A percentile compares a stretch with the other conserved stretches of the same genome.
These are phyloP conservation scores for Ganoderma resinaceum DNA, from an alignment of 1,284 basidiomycete species.

Conservation along the genomic window DNA sequence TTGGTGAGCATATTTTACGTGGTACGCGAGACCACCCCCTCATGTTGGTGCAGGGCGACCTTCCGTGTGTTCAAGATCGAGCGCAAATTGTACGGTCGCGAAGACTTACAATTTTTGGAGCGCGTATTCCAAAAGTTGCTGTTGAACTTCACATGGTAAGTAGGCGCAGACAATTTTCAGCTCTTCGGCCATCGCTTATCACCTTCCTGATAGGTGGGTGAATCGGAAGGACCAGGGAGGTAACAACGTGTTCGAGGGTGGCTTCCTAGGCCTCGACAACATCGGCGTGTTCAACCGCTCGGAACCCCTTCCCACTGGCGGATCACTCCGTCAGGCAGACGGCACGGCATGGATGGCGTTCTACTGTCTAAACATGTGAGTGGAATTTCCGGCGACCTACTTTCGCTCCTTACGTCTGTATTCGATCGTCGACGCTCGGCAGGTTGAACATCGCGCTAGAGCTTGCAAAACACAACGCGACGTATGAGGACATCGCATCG, in stretches of 20 bases:
- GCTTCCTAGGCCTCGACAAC: conserved; percentile 97
- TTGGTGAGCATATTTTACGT: conserved; percentile 59
- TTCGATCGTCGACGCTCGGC: not conserved
- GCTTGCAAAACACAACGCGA: conserved; percentile 95
- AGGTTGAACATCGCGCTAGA: conserved; percentile 98
- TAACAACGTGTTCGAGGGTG: conserved; percentile 97
- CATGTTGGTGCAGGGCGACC: conserved; percentile 69
- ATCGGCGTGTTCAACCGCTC: conserved; percentile 99
- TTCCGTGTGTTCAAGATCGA: conserved; percentile 99
- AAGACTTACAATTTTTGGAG: conserved; percentile 94
- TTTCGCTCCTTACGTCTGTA: not conserved
- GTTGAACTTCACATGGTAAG: conserved; percentile 94
- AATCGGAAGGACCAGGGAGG: conserved; percentile 97
- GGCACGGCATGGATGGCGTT: conserved; percentile 99
- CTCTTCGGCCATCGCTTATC: not conserved
- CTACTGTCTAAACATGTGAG: conserved; percentile 92
- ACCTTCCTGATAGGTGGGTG: conserved; percentile 77
- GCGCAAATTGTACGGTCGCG: conserved; percentile 90
- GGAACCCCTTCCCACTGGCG: conserved; percentile 94
- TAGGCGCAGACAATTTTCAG: conserved; percentile 38
- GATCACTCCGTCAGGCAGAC: conserved; percentile 92
- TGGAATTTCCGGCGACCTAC: not conserved
- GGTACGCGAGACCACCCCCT: not conserved
- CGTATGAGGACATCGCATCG: conserved; percentile 99
- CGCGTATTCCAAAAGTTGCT: conserved; percentile 98